Percentiles rank a stretch among this genome's conserved stretches.
Evolutionary conservation across 2,329 filamentous ascomycete species (phyloP).

Genomic region (Aspergillus luchuensis): DNA sequence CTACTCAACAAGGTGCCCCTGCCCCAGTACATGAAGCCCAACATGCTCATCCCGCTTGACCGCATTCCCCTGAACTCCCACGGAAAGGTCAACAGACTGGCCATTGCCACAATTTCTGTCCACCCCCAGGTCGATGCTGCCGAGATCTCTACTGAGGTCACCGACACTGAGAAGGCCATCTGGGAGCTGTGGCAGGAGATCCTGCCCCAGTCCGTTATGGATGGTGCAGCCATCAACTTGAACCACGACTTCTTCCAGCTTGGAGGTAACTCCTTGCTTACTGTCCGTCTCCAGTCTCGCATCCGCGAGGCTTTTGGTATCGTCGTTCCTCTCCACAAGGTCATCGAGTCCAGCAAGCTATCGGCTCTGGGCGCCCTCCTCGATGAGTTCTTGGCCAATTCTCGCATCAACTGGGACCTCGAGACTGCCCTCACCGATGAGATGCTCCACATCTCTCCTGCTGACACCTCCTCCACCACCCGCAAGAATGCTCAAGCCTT

Average conservation of each 20-base stretch:
- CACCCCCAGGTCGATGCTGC: neutral
- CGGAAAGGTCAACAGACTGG: slow-evolving; percentile 31
- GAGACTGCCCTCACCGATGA: neutral
- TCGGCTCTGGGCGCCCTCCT: neutral
- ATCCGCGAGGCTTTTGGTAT: neutral
- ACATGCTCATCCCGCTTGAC: slow-evolving; percentile 24
- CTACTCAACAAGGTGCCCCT: slow-evolving; percentile 13
- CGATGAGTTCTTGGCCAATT: neutral
- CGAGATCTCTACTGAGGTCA: neutral
- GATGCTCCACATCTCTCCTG: neutral
- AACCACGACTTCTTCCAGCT: slow-evolving; percentile 12
- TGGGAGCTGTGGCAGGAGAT: slow-evolving; percentile 7
- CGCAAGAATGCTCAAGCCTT: neutral
- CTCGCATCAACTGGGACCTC: slow-evolving; percentile 5
- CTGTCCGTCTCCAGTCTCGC: slow-evolving; percentile 2
- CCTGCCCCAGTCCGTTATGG: neutral
- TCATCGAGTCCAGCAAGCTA: slow-evolving; percentile 3
- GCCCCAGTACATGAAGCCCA: slow-evolving; percentile 41
- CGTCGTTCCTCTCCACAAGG: neutral
- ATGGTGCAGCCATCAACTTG: neutral
- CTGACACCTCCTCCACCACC: neutral
- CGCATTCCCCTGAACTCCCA: slow-evolving; percentile 28
- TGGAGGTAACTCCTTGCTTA: slow-evolving; percentile 15
- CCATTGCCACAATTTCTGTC: slow-evolving; percentile 24
- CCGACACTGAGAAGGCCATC: slow-evolving; percentile 1